These are phyloP conservation scores for Arctostaphylos glauca DNA, from an alignment of 148 eudicot species.

Conservation along the genomic window DNA sequence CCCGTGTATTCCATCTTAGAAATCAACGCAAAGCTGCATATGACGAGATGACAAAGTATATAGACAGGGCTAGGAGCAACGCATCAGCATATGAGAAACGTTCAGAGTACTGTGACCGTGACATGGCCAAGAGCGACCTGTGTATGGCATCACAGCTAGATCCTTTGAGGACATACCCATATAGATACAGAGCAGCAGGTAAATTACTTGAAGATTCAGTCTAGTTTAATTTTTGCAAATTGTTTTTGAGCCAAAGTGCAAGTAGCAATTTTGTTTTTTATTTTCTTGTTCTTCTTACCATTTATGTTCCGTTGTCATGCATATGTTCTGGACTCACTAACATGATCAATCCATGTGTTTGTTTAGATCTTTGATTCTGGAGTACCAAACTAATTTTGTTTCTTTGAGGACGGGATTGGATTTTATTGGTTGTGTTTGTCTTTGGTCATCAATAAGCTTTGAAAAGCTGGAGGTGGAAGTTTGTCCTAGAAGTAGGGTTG, in stretches of 20 bases:
- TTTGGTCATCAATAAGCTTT: not conserved
- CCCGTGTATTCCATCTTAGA: constrained; percentile 70
- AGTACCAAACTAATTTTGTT: not conserved
- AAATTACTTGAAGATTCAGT: constrained; percentile 19
- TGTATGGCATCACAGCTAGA: constrained; percentile 72
- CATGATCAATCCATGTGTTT: constrained; percentile 14
- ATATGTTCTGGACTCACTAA: not conserved
- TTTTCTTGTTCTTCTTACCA: not conserved
- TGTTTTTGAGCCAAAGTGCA: not conserved
- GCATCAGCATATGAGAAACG: constrained; percentile 93
- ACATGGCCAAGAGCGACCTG: constrained; percentile 75
- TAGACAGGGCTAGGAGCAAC: constrained; percentile 79
- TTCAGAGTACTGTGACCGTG: constrained; percentile 93
- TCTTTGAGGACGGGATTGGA: not conserved
- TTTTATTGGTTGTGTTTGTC: not conserved
- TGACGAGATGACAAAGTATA: constrained; percentile 88
- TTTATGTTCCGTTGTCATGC: not conserved
- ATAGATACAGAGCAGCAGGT: constrained; percentile 95
- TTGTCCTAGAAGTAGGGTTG: not conserved
- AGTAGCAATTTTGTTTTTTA: not conserved
- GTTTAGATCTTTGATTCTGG: constrained; percentile 3
- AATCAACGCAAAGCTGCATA: constrained; percentile 86
- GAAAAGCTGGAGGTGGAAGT: not conserved
- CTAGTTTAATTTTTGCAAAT: not conserved
- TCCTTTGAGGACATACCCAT: constrained; percentile 84